A percentile compares a stretch with the other conserved stretches of the same genome.
Conservation (phyloP, 257 asterid genomes). For the Solanum chilense region DNA sequence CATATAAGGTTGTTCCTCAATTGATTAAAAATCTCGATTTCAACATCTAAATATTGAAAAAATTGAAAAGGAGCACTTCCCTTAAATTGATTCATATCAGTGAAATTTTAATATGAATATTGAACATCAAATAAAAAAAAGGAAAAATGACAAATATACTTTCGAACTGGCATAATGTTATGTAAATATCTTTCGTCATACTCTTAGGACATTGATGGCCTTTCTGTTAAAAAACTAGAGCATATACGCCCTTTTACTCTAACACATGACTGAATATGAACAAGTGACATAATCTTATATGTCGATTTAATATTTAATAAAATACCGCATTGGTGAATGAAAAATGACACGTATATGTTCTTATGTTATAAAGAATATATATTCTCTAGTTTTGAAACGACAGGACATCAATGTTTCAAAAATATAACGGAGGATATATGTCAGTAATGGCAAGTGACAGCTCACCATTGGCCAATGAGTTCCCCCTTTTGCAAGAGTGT, state of each 20-base stretch:
- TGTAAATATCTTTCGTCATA: too few species aligned
- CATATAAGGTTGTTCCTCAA: neutral
- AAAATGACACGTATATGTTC: too few species aligned
- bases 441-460: neutral
- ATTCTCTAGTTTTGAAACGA: rapidly evolving
- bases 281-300: too few species aligned
- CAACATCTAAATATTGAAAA: rapidly evolving
- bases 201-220: too few species aligned
- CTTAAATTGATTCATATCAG: neutral
- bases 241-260: too few species aligned
- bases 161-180: rapidly evolving
- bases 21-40: neutral
- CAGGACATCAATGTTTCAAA: rapidly evolving
- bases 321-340: too few species aligned
- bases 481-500: neutral
- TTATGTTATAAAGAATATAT: too few species aligned
- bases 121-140: neutral
- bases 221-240: too few species aligned
- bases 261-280: too few species aligned
- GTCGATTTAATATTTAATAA: too few species aligned
- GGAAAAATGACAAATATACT: rapidly evolving
- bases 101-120: neutral
- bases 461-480: neutral
- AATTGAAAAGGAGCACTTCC: neutral
- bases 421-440: too few species aligned